These are phyloP conservation scores for Debaryomyces sp. DNA, from an alignment of 1,139 yeast genomes.

Conservation along the genomic window DNA sequence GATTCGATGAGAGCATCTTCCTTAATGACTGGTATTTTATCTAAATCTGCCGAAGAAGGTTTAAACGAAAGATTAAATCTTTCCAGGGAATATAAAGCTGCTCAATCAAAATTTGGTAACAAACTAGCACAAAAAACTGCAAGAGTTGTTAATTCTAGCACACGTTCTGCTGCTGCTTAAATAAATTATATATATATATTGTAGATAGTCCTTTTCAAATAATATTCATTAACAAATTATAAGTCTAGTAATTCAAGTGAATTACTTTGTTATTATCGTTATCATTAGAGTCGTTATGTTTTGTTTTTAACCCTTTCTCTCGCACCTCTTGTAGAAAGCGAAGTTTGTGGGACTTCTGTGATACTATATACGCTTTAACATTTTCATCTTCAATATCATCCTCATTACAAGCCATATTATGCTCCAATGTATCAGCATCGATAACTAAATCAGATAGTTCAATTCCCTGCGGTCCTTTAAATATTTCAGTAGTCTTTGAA, in stretches of 20 bases:
- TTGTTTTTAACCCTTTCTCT: constrained; percentile 19
- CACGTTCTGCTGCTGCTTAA: constrained; percentile 5
- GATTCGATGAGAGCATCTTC: constrained; percentile 85
- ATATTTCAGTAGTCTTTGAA: neutral
- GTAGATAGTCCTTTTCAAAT: constrained; percentile 8
- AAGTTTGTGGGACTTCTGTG: constrained; percentile 22
- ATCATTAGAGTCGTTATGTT: neutral
- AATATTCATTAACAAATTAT: constrained; percentile 1
- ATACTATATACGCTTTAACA: constrained; percentile 19
- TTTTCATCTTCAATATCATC: constrained; percentile 15
- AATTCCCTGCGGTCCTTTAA: neutral
- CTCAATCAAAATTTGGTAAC: constrained; percentile 4
- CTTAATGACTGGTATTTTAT: constrained; percentile 77
- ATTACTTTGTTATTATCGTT: neutral
- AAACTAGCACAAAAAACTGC: constrained; percentile 7
- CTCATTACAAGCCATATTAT: constrained; percentile 11
- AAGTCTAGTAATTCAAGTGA: neutral
- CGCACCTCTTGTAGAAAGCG: constrained; percentile 28
- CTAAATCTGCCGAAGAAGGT: constrained; percentile 85
- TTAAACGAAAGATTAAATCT: constrained; percentile 54
- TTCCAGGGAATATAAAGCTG: constrained; percentile 32
- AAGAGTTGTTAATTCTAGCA: constrained; percentile 3
- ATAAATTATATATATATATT: constrained; percentile 2
- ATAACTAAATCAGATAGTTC: constrained; percentile 17
- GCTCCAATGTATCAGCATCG: constrained; percentile 22